These are phyloP conservation scores for Trichomonascaceae sp. DNA, from an alignment of 1,139 yeast genomes.

Conservation along the genomic window DNA sequence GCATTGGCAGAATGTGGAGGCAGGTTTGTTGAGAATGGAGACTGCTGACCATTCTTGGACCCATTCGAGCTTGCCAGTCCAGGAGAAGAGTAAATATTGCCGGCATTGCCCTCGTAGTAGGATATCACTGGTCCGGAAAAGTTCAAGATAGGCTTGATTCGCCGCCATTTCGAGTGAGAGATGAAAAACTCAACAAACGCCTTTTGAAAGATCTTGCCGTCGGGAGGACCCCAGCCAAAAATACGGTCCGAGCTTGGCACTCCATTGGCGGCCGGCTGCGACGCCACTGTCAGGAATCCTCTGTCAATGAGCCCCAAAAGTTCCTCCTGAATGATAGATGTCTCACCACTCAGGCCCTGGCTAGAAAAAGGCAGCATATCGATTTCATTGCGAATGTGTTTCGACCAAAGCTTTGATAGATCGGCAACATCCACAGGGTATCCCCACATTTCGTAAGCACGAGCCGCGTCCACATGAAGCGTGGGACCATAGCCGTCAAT, in stretches of 20 bases:
- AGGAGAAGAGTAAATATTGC: too few relatives aligned
- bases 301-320: constrained; percentile 60
- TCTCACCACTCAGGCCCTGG: constrained; percentile 71
- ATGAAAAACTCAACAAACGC: constrained; percentile 86
- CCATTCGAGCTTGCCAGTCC: constrained; percentile 34
- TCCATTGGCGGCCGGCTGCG: constrained; percentile 87
- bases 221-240: constrained; percentile 93
- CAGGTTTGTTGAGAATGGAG: constrained; percentile 40
- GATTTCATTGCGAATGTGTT: constrained; percentile 63
- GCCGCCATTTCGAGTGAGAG: constrained; percentile 55
- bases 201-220: constrained; percentile 85
- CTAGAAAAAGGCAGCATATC: constrained; percentile 89
- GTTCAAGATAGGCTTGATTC: constrained; percentile 40
- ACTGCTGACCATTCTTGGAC: constrained; percentile 28
- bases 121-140: constrained; percentile 37
- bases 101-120: constrained; percentile 44
- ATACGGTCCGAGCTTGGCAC: constrained; percentile 67
- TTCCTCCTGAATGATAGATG: constrained; percentile 86
- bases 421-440: constrained; percentile 54
- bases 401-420: constrained; percentile 52
- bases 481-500: constrained; percentile 95
- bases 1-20: constrained; percentile 45
- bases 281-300: constrained; percentile 79
- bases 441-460: constrained; percentile 75
- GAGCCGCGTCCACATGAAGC: constrained; percentile 57